Percentiles rank a stretch among this genome's conserved stretches.
phyloP scores from a whole-genome alignment of 2,329 filamentous ascomycete genomes.

The Nothophaeocryptopus gaeumannii region DNA sequence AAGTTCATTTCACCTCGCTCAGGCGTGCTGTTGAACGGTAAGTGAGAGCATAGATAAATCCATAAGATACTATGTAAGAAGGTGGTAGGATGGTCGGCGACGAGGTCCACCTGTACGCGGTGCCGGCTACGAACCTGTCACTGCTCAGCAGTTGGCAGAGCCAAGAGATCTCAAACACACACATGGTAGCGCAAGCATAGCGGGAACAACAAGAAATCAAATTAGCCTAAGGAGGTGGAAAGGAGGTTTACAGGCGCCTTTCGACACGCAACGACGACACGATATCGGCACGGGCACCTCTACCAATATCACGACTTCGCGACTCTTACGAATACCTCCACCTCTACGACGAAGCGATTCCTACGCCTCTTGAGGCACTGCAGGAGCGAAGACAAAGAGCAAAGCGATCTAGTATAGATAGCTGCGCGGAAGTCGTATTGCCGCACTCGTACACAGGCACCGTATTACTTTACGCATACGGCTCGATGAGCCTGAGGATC shows the following conservation, averaged over 20 bases:
- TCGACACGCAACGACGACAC: conserved; percentile 4
- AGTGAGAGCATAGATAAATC: too few relatives aligned
- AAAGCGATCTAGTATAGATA: conserved; percentile 4
- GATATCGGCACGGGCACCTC: conserved; percentile 2
- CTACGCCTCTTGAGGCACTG: conserved; percentile 2
- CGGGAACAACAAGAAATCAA: too few relatives aligned
- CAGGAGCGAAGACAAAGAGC: conserved; percentile 6
- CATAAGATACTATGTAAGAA: too few relatives aligned
- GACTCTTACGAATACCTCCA: conserved; percentile 7
- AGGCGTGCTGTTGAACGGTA: too few relatives aligned
- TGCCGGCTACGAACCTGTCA: too few relatives aligned
- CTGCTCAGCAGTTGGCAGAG: too few relatives aligned
- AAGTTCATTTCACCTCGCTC: too few relatives aligned
- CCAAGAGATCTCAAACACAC: too few relatives aligned
- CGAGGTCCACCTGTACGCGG: too few relatives aligned
- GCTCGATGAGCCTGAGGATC: conserved; percentile 2
- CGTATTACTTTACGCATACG: conserved; percentile 4
- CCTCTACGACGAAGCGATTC: conserved; percentile 5
- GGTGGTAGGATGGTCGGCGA: too few relatives aligned
- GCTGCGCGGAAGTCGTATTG: conserved; percentile 5
- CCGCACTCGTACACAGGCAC: conserved; percentile 6
- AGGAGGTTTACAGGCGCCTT: conserved; percentile 8
- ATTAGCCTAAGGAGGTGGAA: conserved; percentile 2
- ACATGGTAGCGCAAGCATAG: too few relatives aligned
- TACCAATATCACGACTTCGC: conserved; percentile 3